Evolutionary conservation across 1,139 yeast genomes (phyloP).

Genomic region (Saccharomyces pastorianus): DNA sequence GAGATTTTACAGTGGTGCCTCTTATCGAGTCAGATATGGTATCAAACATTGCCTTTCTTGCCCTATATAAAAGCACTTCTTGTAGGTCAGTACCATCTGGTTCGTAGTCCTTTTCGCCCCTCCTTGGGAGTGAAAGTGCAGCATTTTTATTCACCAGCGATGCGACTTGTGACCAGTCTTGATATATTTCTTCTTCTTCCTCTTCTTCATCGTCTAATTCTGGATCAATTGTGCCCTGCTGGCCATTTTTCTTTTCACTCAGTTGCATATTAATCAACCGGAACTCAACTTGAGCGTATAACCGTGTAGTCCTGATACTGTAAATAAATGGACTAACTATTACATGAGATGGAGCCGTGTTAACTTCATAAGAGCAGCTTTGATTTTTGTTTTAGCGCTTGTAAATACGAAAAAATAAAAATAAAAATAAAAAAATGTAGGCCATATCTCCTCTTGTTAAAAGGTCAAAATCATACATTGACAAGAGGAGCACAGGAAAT

Average conservation of each 20-base stretch:
- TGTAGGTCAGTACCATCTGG: constrained; percentile 74
- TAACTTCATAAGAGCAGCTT: not conserved
- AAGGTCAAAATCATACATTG: not conserved
- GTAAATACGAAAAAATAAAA: not conserved
- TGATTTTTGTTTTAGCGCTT: not conserved
- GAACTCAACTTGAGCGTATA: not conserved
- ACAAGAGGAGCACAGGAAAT: not conserved
- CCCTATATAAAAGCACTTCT: constrained; percentile 40
- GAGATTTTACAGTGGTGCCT: constrained; percentile 47
- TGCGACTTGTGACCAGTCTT: constrained; percentile 52
- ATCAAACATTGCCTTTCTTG: constrained; percentile 64
- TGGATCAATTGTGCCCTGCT: not conserved
- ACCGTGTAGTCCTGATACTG: not conserved
- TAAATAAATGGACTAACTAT: not conserved
- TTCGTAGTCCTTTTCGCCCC: constrained; percentile 83
- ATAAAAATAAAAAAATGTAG: not conserved
- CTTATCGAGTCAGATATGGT: constrained; percentile 52
- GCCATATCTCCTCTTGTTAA: not conserved
- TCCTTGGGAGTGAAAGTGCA: constrained; percentile 40
- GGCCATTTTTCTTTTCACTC: not conserved
- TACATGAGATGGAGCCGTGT: not conserved
- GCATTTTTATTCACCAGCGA: constrained; percentile 23
- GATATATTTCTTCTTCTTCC: constrained; percentile 52
- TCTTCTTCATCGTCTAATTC: constrained; percentile 20
- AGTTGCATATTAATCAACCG: not conserved